A percentile compares a stretch with the other conserved stretches of the same genome.
Conservation (phyloP, 2,329 filamentous ascomycete genomes). For the Ceratocystis destructans region DNA sequence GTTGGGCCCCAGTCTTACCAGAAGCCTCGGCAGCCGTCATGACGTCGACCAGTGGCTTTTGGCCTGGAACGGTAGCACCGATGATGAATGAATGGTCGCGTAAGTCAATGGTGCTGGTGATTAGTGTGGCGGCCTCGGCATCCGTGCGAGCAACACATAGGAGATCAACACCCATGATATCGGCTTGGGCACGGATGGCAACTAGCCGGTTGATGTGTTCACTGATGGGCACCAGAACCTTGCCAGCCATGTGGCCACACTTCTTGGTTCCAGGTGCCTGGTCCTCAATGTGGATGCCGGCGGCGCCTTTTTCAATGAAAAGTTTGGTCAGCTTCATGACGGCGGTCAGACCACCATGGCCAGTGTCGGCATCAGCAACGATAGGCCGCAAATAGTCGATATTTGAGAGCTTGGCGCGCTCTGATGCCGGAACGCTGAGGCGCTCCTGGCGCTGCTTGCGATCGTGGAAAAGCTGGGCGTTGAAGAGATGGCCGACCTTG, state of each 20-base stretch:
- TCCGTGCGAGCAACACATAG: conserved; percentile 88
- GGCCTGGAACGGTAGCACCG: conserved; percentile 70
- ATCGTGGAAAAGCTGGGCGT: conserved; percentile 98
- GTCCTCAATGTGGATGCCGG: conserved; percentile 97
- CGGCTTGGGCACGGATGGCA: conserved; percentile 90
- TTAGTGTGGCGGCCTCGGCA: conserved; percentile 92
- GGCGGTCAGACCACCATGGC: conserved; percentile 92
- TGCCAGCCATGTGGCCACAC: conserved; percentile 98
- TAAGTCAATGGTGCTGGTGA: conserved; percentile 90
- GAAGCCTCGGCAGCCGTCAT: conserved; percentile 74
- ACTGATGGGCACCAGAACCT: conserved; percentile 89
- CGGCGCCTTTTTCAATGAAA: conserved; percentile 90
- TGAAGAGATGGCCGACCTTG: conserved; percentile 95
- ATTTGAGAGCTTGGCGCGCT: conserved; percentile 61
- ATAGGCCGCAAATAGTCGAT: conserved; percentile 92
- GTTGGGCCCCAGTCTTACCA: conserved; percentile 64
- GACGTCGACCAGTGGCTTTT: conserved; percentile 76
- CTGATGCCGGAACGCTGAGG: conserved; percentile 56
- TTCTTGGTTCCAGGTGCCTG: conserved; percentile 98
- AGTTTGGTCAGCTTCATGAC: conserved; percentile 99
- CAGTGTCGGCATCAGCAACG: conserved; percentile 92
- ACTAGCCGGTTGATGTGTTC: conserved; percentile 98
- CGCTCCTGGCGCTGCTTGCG: conserved; percentile 97
- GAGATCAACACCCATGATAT: conserved; percentile 91
- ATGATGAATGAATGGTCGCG: conserved; percentile 91